Base-by-base conservation (phyloP, 768 basidiomycete genomes). In the Kwoniella dejecticola region DNA sequence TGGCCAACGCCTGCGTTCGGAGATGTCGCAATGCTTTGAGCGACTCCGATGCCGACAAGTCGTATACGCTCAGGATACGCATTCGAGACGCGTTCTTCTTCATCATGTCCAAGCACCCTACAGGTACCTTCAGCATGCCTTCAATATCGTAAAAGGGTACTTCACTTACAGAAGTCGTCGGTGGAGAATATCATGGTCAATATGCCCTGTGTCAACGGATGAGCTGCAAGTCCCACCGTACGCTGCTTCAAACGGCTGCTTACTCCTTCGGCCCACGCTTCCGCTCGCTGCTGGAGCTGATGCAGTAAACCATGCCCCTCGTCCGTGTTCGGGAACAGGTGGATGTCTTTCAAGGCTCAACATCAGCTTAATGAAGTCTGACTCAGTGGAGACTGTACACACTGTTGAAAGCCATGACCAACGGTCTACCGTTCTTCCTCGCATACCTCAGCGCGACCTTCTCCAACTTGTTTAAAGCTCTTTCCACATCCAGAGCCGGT, bases 241-340 rank as follows among this genome's bases (percentile, higher is more conserved):
- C 38, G n/a, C 10, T 26, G 11, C 6, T 2, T 53, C 29, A 48
- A 48, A 29, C n/a, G 15, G 15, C n/a, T 29, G 74, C 83, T 66
- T 64, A 88, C 89, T 85, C 76, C 87, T 86, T 88, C 87, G 4
- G 88, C 86, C 90, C 93, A 94, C 5, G 87, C 80, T 75, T 93
- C 91, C 4, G 89, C 91, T 57, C 86, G 84, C 72, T 90, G 89
- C 73, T 93, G 92, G 17, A 93, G 82, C 69, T 91, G 90, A 57
- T 92, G 79, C n/a, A 96, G 81, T 80, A 93, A 84, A 41, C 88
- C 85, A 64, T 83, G 82, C 0, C 91, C 90, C 26, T 85, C 86
- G 10, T 88, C 88, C 65, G 90, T 85, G 67, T 91, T 89, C 10
- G 77, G 77, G 54, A 79, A 75, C 4, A 80, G 67, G 45, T 79